Evolutionary conservation across 441 rosid species (phyloP).

Genomic region (Pelargonium australe): DNA sequence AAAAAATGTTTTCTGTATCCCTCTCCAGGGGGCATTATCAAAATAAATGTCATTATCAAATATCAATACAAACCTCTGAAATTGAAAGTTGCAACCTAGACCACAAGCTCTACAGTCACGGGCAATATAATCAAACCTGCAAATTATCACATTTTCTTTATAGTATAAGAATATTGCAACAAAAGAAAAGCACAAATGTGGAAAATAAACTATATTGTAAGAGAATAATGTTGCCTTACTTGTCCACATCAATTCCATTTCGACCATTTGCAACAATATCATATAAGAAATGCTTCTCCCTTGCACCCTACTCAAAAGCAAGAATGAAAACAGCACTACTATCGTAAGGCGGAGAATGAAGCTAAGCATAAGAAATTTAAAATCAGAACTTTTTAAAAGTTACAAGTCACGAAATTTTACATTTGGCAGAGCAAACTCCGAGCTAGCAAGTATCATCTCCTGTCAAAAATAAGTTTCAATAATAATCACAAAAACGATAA

Average conservation of each 20-base stretch:
- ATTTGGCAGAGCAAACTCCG: conserved; percentile 29
- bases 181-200: background rate
- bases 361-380: background rate
- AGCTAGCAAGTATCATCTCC: conserved; percentile 61
- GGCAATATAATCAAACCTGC: conserved; percentile 85
- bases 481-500: background rate
- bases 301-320: conserved; percentile 16
- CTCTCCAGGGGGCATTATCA: background rate
- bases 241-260: conserved; percentile 94
- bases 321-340: conserved; percentile 4
- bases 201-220: background rate
- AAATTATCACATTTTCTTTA: background rate
- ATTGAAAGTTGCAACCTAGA: conserved; percentile 76
- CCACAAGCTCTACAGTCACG: conserved; percentile 95
- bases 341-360: background rate
- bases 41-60: background rate
- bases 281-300: conserved; percentile 71
- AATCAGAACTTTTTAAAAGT: background rate
- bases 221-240: conserved; percentile 34
- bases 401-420: conserved; percentile 25
- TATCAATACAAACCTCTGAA: conserved; percentile 46
- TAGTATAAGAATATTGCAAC: background rate
- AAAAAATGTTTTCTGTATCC: background rate
- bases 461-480: conserved; percentile 21
- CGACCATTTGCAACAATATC: conserved; percentile 98